These are phyloP conservation scores for Aspergillus sp. DNA, from an alignment of 2,329 filamentous ascomycete species.

Conservation along the genomic window DNA sequence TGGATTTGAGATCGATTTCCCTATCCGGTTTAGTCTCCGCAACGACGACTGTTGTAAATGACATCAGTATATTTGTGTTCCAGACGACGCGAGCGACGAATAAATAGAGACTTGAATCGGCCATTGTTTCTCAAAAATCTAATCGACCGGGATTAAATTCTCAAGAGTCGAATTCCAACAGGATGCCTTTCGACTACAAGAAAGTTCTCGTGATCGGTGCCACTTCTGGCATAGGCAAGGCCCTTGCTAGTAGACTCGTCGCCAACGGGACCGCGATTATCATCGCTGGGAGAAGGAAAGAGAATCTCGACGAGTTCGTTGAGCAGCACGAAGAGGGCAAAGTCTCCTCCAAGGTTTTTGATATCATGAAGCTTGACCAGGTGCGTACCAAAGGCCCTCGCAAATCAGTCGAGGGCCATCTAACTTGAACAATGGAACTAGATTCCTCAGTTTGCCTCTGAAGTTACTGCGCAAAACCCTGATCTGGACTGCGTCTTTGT, in stretches of 20 bases:
- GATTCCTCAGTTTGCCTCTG: conserved; percentile 18
- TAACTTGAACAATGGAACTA: background rate
- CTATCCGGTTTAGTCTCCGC: no score
- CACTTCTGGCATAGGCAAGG: conserved; percentile 44
- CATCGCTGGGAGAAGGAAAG: conserved; percentile 50
- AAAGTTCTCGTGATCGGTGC: conserved; percentile 56
- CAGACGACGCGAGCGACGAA: no score
- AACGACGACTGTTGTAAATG: no score
- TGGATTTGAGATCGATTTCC: no score
- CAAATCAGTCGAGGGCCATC: background rate
- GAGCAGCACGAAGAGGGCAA: conserved; percentile 46
- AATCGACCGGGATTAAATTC: no score
- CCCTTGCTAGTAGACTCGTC: conserved; percentile 50
- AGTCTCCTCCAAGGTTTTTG: conserved; percentile 45
- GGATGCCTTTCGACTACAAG: conserved; percentile 48
- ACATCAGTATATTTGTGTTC: no score
- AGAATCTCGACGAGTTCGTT: conserved; percentile 50
- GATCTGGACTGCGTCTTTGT: conserved; percentile 54
- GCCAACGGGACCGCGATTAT: conserved; percentile 48
- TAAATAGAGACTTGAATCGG: no score
- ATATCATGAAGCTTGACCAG: conserved; percentile 48
- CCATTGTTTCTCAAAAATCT: no score
- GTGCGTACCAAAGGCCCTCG: no score
- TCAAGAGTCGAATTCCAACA: background rate
- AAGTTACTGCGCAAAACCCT: conserved; percentile 42